A percentile compares a stretch with the other conserved stretches of the same genome.
phyloP scores from a whole-genome alignment of 805 yeast species.

The Myxozyma kluyveri region DNA sequence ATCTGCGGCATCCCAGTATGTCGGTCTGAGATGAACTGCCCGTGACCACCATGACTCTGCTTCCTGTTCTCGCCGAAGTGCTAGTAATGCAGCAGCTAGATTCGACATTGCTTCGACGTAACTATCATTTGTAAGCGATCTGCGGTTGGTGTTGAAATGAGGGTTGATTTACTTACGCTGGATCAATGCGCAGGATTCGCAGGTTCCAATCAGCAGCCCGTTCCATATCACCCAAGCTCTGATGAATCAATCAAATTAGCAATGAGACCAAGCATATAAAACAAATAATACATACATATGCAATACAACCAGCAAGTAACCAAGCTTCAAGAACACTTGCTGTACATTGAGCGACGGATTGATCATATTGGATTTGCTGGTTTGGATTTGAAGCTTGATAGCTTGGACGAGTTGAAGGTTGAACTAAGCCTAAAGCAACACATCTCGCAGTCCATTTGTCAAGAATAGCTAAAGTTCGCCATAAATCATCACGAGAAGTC shows the following conservation, averaged over 20 bases:
- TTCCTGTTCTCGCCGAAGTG: slow-evolving; percentile 22
- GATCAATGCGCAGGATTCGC: slow-evolving; percentile 21
- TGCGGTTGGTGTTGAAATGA: background rate
- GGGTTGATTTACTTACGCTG: slow-evolving; percentile 12
- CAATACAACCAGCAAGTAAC: slow-evolving; percentile 35
- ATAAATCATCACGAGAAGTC: slow-evolving; percentile 20
- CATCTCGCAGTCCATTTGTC: slow-evolving; percentile 13
- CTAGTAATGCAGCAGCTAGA: slow-evolving; percentile 31
- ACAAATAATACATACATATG: slow-evolving; percentile 28
- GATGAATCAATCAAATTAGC: background rate
- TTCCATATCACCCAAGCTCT: slow-evolving; percentile 25
- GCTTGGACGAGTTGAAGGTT: slow-evolving; percentile 1
- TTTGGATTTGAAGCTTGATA: background rate
- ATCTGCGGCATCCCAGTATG: slow-evolving; percentile 36
- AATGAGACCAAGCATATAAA: background rate
- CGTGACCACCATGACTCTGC: slow-evolving; percentile 33
- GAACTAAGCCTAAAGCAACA: slow-evolving; percentile 7
- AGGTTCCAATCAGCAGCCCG: slow-evolving; percentile 24
- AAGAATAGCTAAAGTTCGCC: slow-evolving; percentile 13
- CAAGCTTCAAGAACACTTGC: slow-evolving; percentile 22
- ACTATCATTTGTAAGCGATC: slow-evolving; percentile 1
- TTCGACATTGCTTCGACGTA: slow-evolving; percentile 34
- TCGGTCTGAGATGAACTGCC: slow-evolving; percentile 29
- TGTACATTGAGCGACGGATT: slow-evolving; percentile 5
- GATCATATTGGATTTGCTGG: slow-evolving; percentile 2